phyloP scores from a whole-genome alignment of 495 filamentous ascomycete species.

The Talaromyces ruber region DNA sequence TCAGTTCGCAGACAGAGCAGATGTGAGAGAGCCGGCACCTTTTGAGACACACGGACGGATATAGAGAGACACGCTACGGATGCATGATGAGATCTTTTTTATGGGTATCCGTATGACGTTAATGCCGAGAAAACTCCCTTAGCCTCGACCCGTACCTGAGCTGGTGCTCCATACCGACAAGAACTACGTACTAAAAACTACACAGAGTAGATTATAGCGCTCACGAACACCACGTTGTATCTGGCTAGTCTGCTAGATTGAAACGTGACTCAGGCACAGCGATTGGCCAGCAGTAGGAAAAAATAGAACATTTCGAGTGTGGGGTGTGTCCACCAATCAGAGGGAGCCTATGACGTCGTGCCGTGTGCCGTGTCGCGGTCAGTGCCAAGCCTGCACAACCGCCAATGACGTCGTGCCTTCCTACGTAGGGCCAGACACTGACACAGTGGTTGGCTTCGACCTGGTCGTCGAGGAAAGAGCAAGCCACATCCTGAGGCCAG shows the following conservation, averaged over 20 bases:
- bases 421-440: not conserved
- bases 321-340: not conserved
- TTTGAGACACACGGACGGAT: not conserved
- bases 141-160: not conserved
- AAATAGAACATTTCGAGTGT: not conserved
- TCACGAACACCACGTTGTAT: too few relatives aligned
- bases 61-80: not conserved
- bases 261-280: too few relatives aligned
- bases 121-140: not conserved
- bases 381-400: not conserved
- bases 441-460: not conserved
- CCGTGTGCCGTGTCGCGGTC: not conserved
- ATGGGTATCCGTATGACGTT: not conserved
- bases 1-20: not conserved
- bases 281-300: not conserved
- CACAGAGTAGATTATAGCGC: too few relatives aligned
- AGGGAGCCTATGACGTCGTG: not conserved
- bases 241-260: too few relatives aligned
- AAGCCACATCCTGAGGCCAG: not conserved
- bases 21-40: not conserved
- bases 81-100: not conserved
- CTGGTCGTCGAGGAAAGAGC: not conserved
- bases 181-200: too few relatives aligned
- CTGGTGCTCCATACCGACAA: not conserved
- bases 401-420: constrained; percentile 4